Base-by-base conservation (phyloP, 2,329 filamentous ascomycete species). In the Pseudocercospora vitis region DNA sequence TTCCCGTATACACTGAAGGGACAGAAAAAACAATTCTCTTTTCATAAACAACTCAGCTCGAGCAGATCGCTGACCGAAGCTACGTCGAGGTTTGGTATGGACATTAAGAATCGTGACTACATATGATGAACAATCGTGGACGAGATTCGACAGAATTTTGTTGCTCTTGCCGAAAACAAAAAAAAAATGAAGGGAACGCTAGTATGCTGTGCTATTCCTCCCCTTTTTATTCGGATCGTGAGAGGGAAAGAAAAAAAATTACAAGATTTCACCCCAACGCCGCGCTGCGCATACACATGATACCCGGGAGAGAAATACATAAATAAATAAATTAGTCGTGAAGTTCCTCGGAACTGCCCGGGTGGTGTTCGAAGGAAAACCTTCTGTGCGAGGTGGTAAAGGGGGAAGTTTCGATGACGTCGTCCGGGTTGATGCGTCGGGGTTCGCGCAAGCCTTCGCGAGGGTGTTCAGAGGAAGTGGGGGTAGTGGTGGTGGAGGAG, bases 301-400 rank as follows among this genome's bases (percentile, higher is more conserved):
- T n/a, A n/a, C n/a, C n/a, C 6, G 26, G 26, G 6, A 39, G 12
- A 26, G n/a, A n/a, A 40, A 19, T 4, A 40, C 5, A 40, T 6
- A 50, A 40, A 12, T n/a, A 32, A 37, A 18, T 8, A 45, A 45
- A 52, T 46, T 33, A 51, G n/a, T 46, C 16, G 37, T 54, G 51
- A 12, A 53, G 31, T 24, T 55, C 58, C 47, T 58, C 55, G 33
- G 50, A 52, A 12, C 52, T 35, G 14, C 47, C 50, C 12, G 37
- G 37, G 4, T 42, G 37, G 11, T 50, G 49, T 24, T 66, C 63
- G 31, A 66, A 66, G 2, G 63, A 65, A 29, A 66, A 66, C 12
- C 52, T 50, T 6, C 56, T 44, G 45, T 61, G 61, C 33, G 50
- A 47, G 3, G 52, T 40, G 39, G 40, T 50, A 29, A 16, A 26